Base-by-base conservation (phyloP, 2,329 filamentous ascomycete genomes). In the Colletotrichum brevisporum region DNA sequence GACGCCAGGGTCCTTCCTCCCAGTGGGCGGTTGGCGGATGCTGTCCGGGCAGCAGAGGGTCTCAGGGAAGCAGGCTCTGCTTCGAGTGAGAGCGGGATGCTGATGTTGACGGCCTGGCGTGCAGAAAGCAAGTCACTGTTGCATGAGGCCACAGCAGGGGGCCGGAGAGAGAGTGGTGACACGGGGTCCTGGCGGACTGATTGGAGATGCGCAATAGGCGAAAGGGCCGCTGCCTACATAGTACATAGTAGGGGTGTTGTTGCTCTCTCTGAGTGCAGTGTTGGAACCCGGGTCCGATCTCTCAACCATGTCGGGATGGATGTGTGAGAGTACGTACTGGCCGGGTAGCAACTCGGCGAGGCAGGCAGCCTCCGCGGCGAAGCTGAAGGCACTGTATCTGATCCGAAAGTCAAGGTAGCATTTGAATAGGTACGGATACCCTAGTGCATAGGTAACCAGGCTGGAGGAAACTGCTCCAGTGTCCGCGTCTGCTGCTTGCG, bases 1-100 rank as follows among this genome's bases (percentile, higher is more conserved):
- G 73, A 75, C 73, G 54, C 70, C 73, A 75, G 71, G 73, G 67
- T 69, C 69, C 50, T 52, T 26, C 48, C 27, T 63, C 60, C 51
- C 50, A 48, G 43, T 36, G 31, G 31, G 31, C 43, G 51, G 43
- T 50, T 45, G 66, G 50, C 55, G 43, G 53, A 47, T 27, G 54
- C n/a, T 13, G 45, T 31, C 39, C 12, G 45, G 31, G 47, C 15
- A 45, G 50, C 31, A 60, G 55, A 18, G 50, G 13, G 56, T 16
- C n/a, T 61, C 15, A 52, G 41, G 51, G 67, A 15, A 47, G 45
- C 51, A 31, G 63, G 53, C 52, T 36, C 31, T 36, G 31, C 31
- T 36, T 36, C 47, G 16, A 24, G 62, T 21, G 26, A 26, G 51
- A 66, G 67, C 27, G 51, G 51, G 26, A 36, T 61, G 45, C 63